These are phyloP conservation scores for Rhinocladiella similis DNA, from an alignment of 2,329 filamentous ascomycete species.

Conservation along the genomic window DNA sequence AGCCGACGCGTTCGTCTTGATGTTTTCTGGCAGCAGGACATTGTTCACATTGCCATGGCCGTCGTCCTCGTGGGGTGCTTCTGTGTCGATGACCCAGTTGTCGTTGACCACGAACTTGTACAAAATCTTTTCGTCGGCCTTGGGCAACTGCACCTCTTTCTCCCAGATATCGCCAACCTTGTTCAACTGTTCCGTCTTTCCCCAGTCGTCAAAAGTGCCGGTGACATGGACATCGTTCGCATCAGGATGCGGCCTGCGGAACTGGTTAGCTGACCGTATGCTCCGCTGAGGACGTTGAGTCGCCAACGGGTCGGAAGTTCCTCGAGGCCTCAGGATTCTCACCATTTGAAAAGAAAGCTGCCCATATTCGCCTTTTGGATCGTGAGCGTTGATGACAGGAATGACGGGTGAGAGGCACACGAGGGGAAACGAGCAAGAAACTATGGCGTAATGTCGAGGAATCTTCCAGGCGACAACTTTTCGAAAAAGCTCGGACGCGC, in stretches of 20 bases:
- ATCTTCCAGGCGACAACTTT: constrained; percentile 19
- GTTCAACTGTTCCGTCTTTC: constrained; percentile 78
- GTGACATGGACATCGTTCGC: constrained; percentile 87
- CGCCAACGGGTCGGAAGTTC: background rate
- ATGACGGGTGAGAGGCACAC: background rate
- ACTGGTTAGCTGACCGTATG: constrained; percentile 6
- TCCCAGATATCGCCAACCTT: constrained; percentile 71
- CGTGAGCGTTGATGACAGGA: background rate
- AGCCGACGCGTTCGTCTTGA: constrained; percentile 42
- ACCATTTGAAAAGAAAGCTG: constrained; percentile 31
- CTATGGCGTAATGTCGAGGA: constrained; percentile 13
- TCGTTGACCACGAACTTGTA: constrained; percentile 99
- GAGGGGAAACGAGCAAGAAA: background rate
- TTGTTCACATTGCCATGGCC: constrained; percentile 87
- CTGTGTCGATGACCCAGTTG: constrained; percentile 80
- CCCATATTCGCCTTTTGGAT: constrained; percentile 22
- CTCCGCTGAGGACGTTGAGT: constrained; percentile 5
- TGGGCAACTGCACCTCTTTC: constrained; percentile 75
- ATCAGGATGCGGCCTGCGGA: constrained; percentile 71
- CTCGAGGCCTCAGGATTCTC: constrained; percentile 9
- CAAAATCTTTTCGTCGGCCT: constrained; percentile 70
- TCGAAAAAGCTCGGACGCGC: constrained; percentile 15
- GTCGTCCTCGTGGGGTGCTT: constrained; percentile 80
- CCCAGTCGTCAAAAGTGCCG: constrained; percentile 93
- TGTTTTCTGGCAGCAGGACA: constrained; percentile 75